Evolutionary conservation across 441 rosid genomes (phyloP).

Genomic region (Gossypium gossypioides): DNA sequence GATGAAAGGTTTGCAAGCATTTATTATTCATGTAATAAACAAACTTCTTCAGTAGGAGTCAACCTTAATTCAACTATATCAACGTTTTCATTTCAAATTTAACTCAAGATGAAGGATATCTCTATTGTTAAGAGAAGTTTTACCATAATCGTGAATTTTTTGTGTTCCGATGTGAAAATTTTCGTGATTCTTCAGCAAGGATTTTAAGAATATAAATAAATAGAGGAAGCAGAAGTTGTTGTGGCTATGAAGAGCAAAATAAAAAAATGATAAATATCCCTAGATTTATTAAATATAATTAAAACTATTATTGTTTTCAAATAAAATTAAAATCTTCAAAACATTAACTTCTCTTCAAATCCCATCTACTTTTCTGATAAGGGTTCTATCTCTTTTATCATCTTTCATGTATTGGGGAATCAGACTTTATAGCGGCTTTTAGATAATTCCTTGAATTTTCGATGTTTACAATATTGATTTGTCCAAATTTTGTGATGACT

Average conservation of each 20-base stretch:
- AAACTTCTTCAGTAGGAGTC: conserved; percentile 56
- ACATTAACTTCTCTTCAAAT: no score
- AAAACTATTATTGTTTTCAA: no score
- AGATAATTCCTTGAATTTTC: conserved; percentile 62
- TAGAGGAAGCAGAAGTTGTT: no score
- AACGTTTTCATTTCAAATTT: conserved; percentile 56
- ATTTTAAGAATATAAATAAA: no score
- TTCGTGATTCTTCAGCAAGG: no score
- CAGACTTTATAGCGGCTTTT: conserved; percentile 73
- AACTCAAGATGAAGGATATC: neutral
- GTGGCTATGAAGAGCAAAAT: no score
- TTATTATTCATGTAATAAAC: conserved; percentile 23
- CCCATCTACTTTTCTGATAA: conserved; percentile 33
- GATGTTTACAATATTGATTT: conserved; percentile 77
- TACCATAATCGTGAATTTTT: conserved; percentile 2
- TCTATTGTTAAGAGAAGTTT: no score
- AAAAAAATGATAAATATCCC: no score
- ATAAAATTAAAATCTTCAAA: no score
- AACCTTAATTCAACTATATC: conserved; percentile 45
- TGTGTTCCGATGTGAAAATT: no score
- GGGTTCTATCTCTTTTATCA: conserved; percentile 69
- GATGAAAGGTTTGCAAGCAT: conserved; percentile 48
- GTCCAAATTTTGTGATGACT: conserved; percentile 47
- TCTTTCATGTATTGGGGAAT: conserved; percentile 63
- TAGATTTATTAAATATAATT: no score